Base-by-base conservation (phyloP, 306 rosid species). In the Cicer chorassanicum region DNA sequence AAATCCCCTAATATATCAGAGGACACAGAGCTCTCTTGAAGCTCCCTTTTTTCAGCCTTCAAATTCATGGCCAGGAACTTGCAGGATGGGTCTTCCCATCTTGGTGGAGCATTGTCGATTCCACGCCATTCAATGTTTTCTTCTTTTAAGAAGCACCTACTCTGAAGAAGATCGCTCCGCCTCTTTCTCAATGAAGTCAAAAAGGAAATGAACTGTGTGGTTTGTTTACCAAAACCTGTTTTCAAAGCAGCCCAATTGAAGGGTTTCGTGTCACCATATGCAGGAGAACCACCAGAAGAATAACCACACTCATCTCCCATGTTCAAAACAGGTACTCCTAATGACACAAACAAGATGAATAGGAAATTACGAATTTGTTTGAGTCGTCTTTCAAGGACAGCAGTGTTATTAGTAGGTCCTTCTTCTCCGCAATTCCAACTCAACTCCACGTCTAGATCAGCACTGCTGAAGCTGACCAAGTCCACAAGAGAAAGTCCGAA, bases 401-500 rank as follows among this genome's bases (percentile, higher is more conserved):
- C 19, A 10, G 51, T 74, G 43, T 84, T 82, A 41, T 70, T 78
- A 1, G 98, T 91, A 16, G 88, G 88, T n/a, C 98, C 98, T 91
- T 91, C 97, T 86, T 85, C 88, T 81, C 98, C 98, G 64, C 97
- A 91, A 43, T 94, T 91, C 96, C 97, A 94, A 85, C 96, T 94
- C 45, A 87, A 71, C 44, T 94, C 89, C 6, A 86, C 71, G 13
- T 86, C 83, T 61, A 89, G 64, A 42, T 75, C 78, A 66, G 38
- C 70, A 70, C 70, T 40, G 42, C 90, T 91, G 86, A 88, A 91
- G 89, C 97, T 91, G 85, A 94, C 98, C 4, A 85, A 83, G 87
- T 94, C 98, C 80, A 91, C 88, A 4, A 94, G 95, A 78, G 93
- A 74, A 75, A 90, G 87, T 60, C 98, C 95, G 9, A 82, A 84